phyloP scores from a whole-genome alignment of 2,329 filamentous ascomycete species.

The Stachybotrys echinatus region DNA sequence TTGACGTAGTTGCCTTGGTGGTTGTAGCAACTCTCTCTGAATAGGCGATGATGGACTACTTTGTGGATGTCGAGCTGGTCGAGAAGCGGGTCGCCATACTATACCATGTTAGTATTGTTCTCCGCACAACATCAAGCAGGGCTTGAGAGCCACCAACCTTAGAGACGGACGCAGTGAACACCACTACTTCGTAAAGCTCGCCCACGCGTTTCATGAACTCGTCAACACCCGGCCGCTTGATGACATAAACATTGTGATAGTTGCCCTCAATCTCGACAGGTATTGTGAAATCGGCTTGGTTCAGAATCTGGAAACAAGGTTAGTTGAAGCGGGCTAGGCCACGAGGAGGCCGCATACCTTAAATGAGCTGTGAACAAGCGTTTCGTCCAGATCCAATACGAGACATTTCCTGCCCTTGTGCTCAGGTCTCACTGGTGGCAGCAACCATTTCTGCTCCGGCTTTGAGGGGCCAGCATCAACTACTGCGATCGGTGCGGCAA shows the following conservation, averaged over 20 bases:
- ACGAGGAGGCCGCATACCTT: constrained; percentile 78
- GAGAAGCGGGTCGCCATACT: constrained; percentile 94
- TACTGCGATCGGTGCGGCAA: constrained; percentile 31
- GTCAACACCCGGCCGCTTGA: constrained; percentile 97
- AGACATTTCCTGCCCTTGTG: constrained; percentile 88
- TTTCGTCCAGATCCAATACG: constrained; percentile 93
- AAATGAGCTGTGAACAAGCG: constrained; percentile 96
- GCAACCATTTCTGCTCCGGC: constrained; percentile 57
- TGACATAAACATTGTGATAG: constrained; percentile 99
- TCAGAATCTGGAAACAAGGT: too few species aligned
- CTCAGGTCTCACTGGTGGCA: constrained; percentile 76
- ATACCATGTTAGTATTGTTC: background rate
- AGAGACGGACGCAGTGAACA: constrained; percentile 96
- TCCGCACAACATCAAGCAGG: background rate
- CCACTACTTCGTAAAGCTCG: constrained; percentile 95
- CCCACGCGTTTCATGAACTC: constrained; percentile 98
- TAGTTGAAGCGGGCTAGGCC: too few species aligned
- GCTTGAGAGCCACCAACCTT: constrained; percentile 58
- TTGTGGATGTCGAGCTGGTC: constrained; percentile 97
- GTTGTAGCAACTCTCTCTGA: constrained; percentile 98
- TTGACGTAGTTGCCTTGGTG: constrained; percentile 99
- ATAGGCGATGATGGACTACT: constrained; percentile 91
- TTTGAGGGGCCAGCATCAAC: constrained; percentile 36
- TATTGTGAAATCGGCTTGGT: constrained; percentile 98
- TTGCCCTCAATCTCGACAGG: constrained; percentile 98